phyloP scores from a whole-genome alignment of 345 rosid genomes.

The Sisymbrium irio region DNA sequence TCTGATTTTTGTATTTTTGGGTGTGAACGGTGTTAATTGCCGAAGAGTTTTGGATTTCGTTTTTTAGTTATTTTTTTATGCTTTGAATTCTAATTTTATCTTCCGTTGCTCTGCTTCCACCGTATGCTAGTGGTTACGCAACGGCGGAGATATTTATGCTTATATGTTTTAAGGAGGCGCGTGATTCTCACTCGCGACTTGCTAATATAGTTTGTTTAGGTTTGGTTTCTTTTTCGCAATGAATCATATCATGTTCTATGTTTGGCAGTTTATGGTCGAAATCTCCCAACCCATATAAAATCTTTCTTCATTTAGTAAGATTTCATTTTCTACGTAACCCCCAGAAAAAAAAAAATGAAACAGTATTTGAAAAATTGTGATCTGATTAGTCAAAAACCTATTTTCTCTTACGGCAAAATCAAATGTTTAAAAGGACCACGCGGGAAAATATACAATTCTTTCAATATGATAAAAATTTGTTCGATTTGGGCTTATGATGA shows the following conservation, averaged over 20 bases:
- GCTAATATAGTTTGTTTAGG: not conserved
- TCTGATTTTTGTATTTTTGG: constrained; percentile 26
- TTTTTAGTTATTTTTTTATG: not conserved
- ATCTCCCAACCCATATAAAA: not conserved
- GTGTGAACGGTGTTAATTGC: not conserved
- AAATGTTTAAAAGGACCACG: not conserved
- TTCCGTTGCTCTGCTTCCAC: not conserved
- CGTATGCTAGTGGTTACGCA: not conserved
- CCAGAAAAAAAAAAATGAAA: not conserved
- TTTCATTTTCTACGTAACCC: not conserved
- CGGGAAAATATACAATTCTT: not conserved
- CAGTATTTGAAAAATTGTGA: not conserved
- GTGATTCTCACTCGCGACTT: constrained; percentile 11
- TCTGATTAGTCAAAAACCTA: not conserved
- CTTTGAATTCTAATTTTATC: not conserved
- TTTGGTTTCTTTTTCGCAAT: not conserved
- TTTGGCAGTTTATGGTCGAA: not conserved
- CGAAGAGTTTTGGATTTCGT: not conserved
- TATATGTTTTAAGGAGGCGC: constrained; percentile 9
- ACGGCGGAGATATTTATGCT: constrained; percentile 19
- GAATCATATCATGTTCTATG: not conserved
- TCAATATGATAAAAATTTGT: not conserved
- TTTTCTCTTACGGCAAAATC: not conserved
- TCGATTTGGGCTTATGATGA: not conserved
- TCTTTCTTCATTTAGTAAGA: not conserved